These are phyloP conservation scores for Blastobotrys terrestris DNA, from an alignment of 805 yeast genomes.

Conservation along the genomic window DNA sequence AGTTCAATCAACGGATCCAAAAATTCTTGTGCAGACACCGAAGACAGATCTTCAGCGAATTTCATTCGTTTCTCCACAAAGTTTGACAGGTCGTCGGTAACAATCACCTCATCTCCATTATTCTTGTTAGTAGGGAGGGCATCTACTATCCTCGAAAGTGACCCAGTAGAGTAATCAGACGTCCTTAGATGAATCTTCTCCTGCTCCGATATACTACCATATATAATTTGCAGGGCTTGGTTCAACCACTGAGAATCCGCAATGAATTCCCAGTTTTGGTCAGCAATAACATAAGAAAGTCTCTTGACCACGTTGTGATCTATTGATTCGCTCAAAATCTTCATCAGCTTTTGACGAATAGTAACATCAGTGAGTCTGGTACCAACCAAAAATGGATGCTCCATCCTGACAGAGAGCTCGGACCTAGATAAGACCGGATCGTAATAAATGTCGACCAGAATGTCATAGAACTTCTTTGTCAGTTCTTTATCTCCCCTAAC, in stretches of 20 bases:
- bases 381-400: conserved; percentile 92
- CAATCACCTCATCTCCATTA: conserved; percentile 19
- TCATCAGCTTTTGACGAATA: conserved; percentile 72
- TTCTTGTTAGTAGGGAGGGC: conserved; percentile 9
- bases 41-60: conserved; percentile 34
- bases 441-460: conserved; percentile 81
- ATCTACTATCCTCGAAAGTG: conserved; percentile 9
- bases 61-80: conserved; percentile 25
- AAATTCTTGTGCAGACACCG: conserved; percentile 52
- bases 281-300: conserved; percentile 78
- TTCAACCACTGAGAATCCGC: conserved; percentile 94
- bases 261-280: conserved; percentile 94
- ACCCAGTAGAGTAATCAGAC: conserved; percentile 34
- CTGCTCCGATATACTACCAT: conserved; percentile 63
- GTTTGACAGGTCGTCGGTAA: conserved; percentile 21
- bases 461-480: conserved; percentile 74
- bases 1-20: conserved; percentile 70
- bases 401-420: conserved; percentile 90
- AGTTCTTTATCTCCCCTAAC: conserved; percentile 68
- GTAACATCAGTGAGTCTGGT: conserved; percentile 73
- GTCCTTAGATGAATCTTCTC: conserved; percentile 40
- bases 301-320: conserved; percentile 75
- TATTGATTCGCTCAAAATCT: conserved; percentile 67
- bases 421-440: conserved; percentile 71
- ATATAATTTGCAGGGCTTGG: conserved; percentile 82